Conservation (phyloP, 768 basidiomycete species). For the Filobasidium wieringae region DNA sequence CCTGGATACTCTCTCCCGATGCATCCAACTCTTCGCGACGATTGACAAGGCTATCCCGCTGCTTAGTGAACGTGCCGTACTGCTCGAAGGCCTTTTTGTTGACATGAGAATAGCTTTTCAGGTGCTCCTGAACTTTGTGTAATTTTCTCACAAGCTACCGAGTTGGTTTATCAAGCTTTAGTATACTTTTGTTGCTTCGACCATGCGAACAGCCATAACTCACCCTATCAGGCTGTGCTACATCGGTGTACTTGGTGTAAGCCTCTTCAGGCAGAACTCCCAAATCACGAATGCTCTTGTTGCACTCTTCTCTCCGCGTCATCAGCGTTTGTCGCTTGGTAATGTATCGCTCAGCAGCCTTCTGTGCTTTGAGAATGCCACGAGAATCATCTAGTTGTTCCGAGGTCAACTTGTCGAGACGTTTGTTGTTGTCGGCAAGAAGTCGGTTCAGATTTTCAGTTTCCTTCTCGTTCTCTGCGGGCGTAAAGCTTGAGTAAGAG, state of each 20-base stretch:
- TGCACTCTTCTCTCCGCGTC: slow-evolving; percentile 82
- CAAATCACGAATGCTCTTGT: slow-evolving; percentile 85
- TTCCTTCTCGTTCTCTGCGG: slow-evolving; percentile 40
- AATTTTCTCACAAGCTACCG: slow-evolving; percentile 77
- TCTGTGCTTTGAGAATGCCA: slow-evolving; percentile 79
- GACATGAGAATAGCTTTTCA: slow-evolving; percentile 95
- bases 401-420: slow-evolving; percentile 62
- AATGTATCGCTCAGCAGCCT: slow-evolving; percentile 86
- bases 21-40: slow-evolving; percentile 84
- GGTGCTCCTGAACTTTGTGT: slow-evolving; percentile 77
- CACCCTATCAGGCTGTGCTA: slow-evolving; percentile 69
- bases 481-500: background rate
- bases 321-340: slow-evolving; percentile 79
- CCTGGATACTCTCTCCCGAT: slow-evolving; percentile 77
- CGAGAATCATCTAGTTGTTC: slow-evolving; percentile 79
- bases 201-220: slow-evolving; percentile 24
- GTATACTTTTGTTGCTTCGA: no score
- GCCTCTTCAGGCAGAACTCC: slow-evolving; percentile 96
- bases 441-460: slow-evolving; percentile 54
- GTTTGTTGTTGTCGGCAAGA: slow-evolving; percentile 32
- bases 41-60: slow-evolving; percentile 76
- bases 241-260: slow-evolving; percentile 82
- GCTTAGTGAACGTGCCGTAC: slow-evolving; percentile 94
- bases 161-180: no score
- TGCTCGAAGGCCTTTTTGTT: slow-evolving; percentile 99